Conservation (phyloP, 2,329 filamentous ascomycete genomes). For the Botrytis pseudocinerea region DNA sequence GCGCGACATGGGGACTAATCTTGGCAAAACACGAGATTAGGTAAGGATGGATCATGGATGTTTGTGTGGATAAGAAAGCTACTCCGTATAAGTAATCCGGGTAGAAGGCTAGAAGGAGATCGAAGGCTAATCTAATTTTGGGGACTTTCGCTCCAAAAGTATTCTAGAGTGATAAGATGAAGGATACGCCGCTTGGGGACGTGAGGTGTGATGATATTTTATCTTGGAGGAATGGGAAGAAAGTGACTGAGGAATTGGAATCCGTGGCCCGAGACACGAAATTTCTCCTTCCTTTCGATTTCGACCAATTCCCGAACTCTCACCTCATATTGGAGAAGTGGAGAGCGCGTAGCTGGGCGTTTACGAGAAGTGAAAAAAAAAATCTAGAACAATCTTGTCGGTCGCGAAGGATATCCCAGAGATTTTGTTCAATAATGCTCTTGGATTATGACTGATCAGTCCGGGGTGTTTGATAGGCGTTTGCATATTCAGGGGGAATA, state of each 20-base stretch:
- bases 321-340: conserved; percentile 1
- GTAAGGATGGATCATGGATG: conserved; percentile 1
- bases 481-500: neutral
- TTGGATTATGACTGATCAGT: neutral
- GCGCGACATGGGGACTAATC: neutral
- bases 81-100: neutral
- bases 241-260: too few relatives aligned
- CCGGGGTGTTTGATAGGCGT: conserved; percentile 10
- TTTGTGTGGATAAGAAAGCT: neutral
- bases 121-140: neutral
- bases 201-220: neutral
- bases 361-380: neutral
- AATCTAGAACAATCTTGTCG: conserved; percentile 12
- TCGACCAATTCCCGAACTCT: neutral
- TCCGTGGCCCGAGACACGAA: conserved; percentile 4
- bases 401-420: neutral
- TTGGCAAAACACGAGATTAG: conserved; percentile 10
- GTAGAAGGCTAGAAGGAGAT: neutral
- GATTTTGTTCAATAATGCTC: neutral
- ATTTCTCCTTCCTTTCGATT: neutral
- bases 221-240: neutral
- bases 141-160: neutral
- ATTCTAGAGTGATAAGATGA: neutral
- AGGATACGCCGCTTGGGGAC: neutral
- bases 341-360: conserved; percentile 18